phyloP scores from a whole-genome alignment of 1,139 yeast species.

The Lodderomyces orthopsilosis region DNA sequence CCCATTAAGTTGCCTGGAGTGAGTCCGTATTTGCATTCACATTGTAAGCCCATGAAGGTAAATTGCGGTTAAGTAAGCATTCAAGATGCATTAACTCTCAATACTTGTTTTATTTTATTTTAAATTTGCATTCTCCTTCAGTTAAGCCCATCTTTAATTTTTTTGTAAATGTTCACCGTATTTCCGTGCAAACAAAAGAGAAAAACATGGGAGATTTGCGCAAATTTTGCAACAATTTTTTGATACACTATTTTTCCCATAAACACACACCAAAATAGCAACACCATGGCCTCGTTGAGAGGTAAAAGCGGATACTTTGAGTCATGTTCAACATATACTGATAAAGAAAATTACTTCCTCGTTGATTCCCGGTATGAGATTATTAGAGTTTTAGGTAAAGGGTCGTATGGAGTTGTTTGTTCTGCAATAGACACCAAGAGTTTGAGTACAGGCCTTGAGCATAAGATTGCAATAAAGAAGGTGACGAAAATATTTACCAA shows the following conservation, averaged over 20 bases:
- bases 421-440: conserved; percentile 63
- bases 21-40: too few relatives aligned
- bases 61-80: too few relatives aligned
- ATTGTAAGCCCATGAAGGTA: too few relatives aligned
- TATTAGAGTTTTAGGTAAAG: conserved; percentile 69
- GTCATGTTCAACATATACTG: conserved; percentile 15
- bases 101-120: too few relatives aligned
- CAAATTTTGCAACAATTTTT: conserved; percentile 1
- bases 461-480: conserved; percentile 68
- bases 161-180: background rate
- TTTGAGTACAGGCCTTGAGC: conserved; percentile 15
- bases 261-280: background rate
- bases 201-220: background rate
- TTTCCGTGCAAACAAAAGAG: background rate
- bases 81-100: too few relatives aligned
- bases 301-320: conserved; percentile 10
- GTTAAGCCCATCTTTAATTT: too few relatives aligned
- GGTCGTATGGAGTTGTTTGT: conserved; percentile 88
- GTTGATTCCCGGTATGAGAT: conserved; percentile 66
- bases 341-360: conserved; percentile 43
- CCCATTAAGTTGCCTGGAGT: too few relatives aligned
- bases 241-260: background rate
- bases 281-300: conserved; percentile 12
- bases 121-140: too few relatives aligned
- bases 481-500: conserved; percentile 64